Conservation (phyloP, 208 protist genomes). For the Leptomonas pyrrhocoris region DNA sequence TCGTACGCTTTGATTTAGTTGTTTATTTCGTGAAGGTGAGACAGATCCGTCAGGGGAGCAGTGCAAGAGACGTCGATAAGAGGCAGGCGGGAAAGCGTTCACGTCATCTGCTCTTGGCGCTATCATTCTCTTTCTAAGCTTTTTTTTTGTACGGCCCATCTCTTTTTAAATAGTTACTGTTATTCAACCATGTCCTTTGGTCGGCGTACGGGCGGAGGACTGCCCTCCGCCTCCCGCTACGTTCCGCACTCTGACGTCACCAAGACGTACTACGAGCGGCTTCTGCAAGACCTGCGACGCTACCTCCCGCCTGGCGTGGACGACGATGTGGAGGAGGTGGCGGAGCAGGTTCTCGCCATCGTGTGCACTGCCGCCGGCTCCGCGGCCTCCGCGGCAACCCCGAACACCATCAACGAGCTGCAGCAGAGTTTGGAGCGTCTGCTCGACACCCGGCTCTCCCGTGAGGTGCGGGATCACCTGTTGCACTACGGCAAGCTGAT, state of each 20-base stretch:
- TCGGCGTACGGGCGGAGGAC: constrained; percentile 9
- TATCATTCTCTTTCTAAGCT: background rate
- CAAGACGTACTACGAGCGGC: constrained; percentile 76
- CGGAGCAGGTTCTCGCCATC: constrained; percentile 74
- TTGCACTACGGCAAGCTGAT: constrained; percentile 78
- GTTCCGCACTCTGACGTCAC: constrained; percentile 79
- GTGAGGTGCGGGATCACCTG: constrained; percentile 65
- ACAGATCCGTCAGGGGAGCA: too few relatives aligned
- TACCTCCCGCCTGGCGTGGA: constrained; percentile 79
- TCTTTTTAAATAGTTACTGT: too few relatives aligned
- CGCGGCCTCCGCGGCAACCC: constrained; percentile 14
- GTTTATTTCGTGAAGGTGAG: too few relatives aligned
- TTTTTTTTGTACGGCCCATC: too few relatives aligned
- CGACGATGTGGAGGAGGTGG: constrained; percentile 80
- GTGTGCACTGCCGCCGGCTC: constrained; percentile 45
- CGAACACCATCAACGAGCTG: constrained; percentile 43
- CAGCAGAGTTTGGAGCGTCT: constrained; percentile 65
- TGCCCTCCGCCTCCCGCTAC: constrained; percentile 48
- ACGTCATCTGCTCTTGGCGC: too few relatives aligned
- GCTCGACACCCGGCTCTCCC: constrained; percentile 67
- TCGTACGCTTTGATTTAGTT: too few relatives aligned
- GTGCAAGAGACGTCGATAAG: too few relatives aligned
- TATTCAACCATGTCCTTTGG: constrained; percentile 24
- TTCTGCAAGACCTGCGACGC: constrained; percentile 77
- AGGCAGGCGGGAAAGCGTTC: too few relatives aligned